phyloP scores from a whole-genome alignment of 2,329 filamentous ascomycete species.

The Diaporthe sp. region DNA sequence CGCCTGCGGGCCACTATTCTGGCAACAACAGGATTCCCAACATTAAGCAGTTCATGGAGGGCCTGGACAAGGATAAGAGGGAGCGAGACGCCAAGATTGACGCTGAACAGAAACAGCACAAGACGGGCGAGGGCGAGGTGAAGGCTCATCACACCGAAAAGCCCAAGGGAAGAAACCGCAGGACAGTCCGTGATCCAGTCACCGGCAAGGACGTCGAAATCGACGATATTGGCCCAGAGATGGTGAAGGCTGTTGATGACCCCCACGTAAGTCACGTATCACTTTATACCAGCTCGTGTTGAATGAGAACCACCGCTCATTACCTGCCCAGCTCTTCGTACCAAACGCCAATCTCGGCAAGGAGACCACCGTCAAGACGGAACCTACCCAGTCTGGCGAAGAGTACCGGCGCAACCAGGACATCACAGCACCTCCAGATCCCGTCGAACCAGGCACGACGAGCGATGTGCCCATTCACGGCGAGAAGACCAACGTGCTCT shows the following conservation, averaged over 20 bases:
- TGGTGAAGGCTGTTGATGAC: slow-evolving; percentile 78
- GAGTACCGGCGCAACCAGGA: slow-evolving; percentile 91
- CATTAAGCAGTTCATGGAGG: slow-evolving; percentile 85
- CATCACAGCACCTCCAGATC: slow-evolving; percentile 90
- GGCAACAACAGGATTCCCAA: slow-evolving; percentile 88
- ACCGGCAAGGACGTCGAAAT: slow-evolving; percentile 90
- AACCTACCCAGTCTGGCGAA: slow-evolving; percentile 77
- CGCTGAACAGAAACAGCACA: slow-evolving; percentile 59
- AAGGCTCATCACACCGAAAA: slow-evolving; percentile 48
- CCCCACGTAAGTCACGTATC: slow-evolving; percentile 69
- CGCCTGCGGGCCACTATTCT: slow-evolving; percentile 80
- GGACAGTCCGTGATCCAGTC: slow-evolving; percentile 86
- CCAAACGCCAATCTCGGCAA: slow-evolving; percentile 92
- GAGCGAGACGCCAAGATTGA: slow-evolving; percentile 81
- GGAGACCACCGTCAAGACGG: slow-evolving; percentile 79
- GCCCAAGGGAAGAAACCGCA: slow-evolving; percentile 66
- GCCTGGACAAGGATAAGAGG: slow-evolving; percentile 84
- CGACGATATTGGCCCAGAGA: slow-evolving; percentile 74
- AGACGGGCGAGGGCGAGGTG: slow-evolving; percentile 43
- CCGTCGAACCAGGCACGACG: slow-evolving; percentile 83
- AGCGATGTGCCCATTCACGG: slow-evolving; percentile 96
- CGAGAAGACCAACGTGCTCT: slow-evolving; percentile 96
- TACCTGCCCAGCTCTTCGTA: slow-evolving; percentile 74
- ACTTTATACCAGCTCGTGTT: not conserved
- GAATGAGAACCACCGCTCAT: slow-evolving; percentile 34